Base-by-base conservation (phyloP, 257 asterid species). In the Striga asiatica region DNA sequence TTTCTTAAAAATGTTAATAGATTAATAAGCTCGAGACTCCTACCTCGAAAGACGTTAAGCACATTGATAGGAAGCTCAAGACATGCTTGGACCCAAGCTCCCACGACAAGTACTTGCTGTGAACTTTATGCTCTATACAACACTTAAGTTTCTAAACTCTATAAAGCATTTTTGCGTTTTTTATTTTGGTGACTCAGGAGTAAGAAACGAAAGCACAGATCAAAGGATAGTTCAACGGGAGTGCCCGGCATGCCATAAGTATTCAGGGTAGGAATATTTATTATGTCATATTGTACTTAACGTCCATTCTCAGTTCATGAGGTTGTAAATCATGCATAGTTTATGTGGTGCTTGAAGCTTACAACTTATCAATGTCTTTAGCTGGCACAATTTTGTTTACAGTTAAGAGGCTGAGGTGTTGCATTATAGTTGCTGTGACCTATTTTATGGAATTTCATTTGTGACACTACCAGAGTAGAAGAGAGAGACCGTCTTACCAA, bases 21-120 rank as follows among this genome's bases (percentile, higher is more conserved):
- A 66, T 91, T 31, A 69, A 61, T 70, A 81, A 77, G 79, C 92
- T 91, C 1, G 94, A 75, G 78, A 84, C 87, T 24, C 98, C 92
- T 39, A 67, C 84, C 12, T 46, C 85, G 22, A 83, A 81, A 69
- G 98, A 91, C 39, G 91, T 91, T 60, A 91, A 91, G 78, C 98
- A 91, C 87, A 82, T 91, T 18, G 98, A 91, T 62, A 74, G 95
- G 82, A 91, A 91, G 67, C 95, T 91, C 34, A 91, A 84, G 76
- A 80, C 93, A 3, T 91, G 98, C 69, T 69, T 82, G 76, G 98
- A 91, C 73, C 95, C 98, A 14, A 74, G 82, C 67, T 75, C 88
- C 25, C 98, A 87, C 28, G 98, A 91, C 70, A 91, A 87, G 98
- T 91, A 81, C 58, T 34, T 67, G 4, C 66, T n/a, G 14, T 43